Percentiles rank a stretch among this genome's conserved stretches.
phyloP scores from a whole-genome alignment of 257 asterid species.

The Nemophila menziesii region DNA sequence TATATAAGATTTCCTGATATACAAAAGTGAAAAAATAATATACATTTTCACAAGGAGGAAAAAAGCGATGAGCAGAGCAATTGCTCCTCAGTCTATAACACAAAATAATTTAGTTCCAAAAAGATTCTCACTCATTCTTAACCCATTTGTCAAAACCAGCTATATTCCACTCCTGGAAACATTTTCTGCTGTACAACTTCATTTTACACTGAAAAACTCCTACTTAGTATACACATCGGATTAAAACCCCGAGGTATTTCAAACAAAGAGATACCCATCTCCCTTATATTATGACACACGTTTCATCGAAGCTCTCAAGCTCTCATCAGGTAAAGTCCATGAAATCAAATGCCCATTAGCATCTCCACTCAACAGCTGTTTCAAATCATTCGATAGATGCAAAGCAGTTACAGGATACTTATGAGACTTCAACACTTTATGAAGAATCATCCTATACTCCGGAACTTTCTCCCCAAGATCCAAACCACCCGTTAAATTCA shows the following conservation, averaged over 20 bases:
- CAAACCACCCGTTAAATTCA: conserved; percentile 49
- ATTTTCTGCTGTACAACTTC: conserved; percentile 32
- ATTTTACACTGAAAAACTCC: conserved; percentile 20
- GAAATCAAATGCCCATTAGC: conserved; percentile 70
- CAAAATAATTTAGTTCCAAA: too few relatives aligned
- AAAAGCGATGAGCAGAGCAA: background rate
- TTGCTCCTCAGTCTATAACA: conserved; percentile 1
- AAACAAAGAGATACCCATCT: background rate
- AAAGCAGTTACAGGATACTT: conserved; percentile 77
- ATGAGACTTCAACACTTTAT: conserved; percentile 75
- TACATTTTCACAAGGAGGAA: background rate
- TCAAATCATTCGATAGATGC: conserved; percentile 66
- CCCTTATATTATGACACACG: conserved; percentile 56
- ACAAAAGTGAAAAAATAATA: background rate
- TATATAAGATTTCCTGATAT: background rate
- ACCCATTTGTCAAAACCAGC: background rate
- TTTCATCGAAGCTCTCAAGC: conserved; percentile 46
- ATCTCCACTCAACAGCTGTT: conserved; percentile 86
- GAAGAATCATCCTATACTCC: conserved; percentile 70
- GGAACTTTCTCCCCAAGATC: conserved; percentile 51
- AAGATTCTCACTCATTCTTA: background rate
- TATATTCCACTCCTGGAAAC: conserved; percentile 5
- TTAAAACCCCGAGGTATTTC: background rate
- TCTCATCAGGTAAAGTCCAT: conserved; percentile 86
- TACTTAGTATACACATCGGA: background rate